Evolutionary conservation across 2,329 filamentous ascomycete genomes (phyloP), one percentile per base, ranked within the genome.

Genomic region (Cordyceps cicadae): DNA sequence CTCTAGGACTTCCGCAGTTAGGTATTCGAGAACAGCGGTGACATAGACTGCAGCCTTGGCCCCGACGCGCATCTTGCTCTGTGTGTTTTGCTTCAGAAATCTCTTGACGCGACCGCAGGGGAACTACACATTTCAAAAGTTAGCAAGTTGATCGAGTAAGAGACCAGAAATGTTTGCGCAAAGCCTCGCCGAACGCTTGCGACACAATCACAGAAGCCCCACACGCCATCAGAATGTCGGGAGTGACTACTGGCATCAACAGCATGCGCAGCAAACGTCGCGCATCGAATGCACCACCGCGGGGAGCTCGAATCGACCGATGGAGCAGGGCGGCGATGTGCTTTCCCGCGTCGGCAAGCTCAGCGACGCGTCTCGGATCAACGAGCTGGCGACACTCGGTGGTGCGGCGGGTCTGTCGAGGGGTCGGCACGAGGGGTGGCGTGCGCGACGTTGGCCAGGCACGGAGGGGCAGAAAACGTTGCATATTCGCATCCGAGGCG

Each of bases 101-200:
- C 94, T 92, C 89, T 99, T 99, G 78, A 99, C 94, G 88, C 94
- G 94, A 79, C 94, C 94, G 76, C 94, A 99, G 64, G 94, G 94
- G 76, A 99, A 99, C 94, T 99, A 62, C 66, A 60, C 37, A 54
- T 46, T 17, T 52, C 17, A 3, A 50, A 50, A 34, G 63, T 73
- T 59, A 72, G 70, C 63, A 62, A 26, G 2, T 15, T 39, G 29
- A n/a, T 12, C 19, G 7, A 11, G 41, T 19, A 39, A 39, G 19
- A 11, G 11, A 17, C 39, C 15, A 17, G 21, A 37, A 61, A 59
- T 39, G 9, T 60, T 51, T 49, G 61, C 61, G 60, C 53, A 59
- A 59, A 63, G 64, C 54, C 58, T 62, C 63, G 12, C 62, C 56
- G 62, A 63, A 61, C 46, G 60, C 41, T 46, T 39, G 46, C 53